These are phyloP conservation scores for Dipteronia sinensis DNA, from an alignment of 345 rosid genomes.

Conservation along the genomic window DNA sequence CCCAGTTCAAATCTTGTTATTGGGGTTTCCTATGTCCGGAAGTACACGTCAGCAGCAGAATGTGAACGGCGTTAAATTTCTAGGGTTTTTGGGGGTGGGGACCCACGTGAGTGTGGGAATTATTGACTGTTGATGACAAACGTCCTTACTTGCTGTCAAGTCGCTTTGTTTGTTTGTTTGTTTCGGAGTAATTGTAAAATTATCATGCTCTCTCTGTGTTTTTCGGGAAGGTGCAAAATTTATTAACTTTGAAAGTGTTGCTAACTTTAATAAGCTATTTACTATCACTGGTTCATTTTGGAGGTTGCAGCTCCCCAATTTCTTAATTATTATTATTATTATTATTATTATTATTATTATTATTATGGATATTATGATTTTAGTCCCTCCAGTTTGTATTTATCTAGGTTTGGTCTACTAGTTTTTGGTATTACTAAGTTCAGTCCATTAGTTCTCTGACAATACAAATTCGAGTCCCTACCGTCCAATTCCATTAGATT, in stretches of 20 bases:
- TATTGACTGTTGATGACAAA: slow-evolving; percentile 26
- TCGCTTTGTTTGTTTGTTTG: not conserved
- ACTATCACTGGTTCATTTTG: not conserved
- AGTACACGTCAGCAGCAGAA: slow-evolving; percentile 18
- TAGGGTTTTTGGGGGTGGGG: not conserved
- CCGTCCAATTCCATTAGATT: no score
- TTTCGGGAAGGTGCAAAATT: slow-evolving; percentile 37
- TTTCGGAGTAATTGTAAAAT: not conserved
- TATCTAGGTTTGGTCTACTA: no score
- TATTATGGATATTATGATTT: no score
- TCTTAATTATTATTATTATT: no score
- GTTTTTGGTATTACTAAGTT: no score
- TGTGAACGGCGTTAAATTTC: slow-evolving; percentile 14
- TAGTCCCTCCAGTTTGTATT: no score
- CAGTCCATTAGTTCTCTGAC: no score
- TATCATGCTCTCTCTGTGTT: not conserved
- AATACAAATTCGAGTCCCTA: no score
- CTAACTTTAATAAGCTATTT: slow-evolving; percentile 13
- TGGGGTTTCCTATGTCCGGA: not conserved
- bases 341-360: no score
- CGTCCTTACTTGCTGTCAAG: not conserved
- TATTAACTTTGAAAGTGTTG: slow-evolving; percentile 7
- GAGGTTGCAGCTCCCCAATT: not conserved
- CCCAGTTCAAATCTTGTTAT: no score
- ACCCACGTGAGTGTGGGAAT: slow-evolving; percentile 31